These are phyloP conservation scores for Nothopassalora personata DNA, from an alignment of 2,329 filamentous ascomycete species.

Conservation along the genomic window DNA sequence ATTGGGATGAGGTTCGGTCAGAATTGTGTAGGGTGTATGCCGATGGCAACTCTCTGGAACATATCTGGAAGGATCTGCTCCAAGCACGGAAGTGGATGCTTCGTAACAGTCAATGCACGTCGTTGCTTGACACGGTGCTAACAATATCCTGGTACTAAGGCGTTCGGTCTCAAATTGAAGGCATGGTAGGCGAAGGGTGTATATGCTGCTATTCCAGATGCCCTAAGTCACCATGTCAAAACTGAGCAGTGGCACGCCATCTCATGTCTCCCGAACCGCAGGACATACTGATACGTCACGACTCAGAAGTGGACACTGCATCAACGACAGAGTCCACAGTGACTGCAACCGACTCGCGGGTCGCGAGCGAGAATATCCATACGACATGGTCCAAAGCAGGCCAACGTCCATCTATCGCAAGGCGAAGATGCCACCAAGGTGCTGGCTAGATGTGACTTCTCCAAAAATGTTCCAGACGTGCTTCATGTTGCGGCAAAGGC, in stretches of 20 bases:
- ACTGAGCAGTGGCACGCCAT: not conserved
- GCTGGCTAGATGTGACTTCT: not conserved
- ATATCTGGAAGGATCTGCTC: not conserved
- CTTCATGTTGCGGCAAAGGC: not conserved
- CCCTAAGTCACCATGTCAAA: no score
- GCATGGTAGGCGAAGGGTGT: slow-evolving; percentile 1
- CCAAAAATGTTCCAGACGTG: not conserved
- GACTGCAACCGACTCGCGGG: not conserved
- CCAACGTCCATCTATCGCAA: not conserved
- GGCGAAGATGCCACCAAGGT: not conserved
- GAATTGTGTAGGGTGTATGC: slow-evolving; percentile 1
- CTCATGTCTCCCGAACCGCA: not conserved
- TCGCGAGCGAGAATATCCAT: no score
- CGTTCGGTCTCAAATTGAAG: slow-evolving; percentile 1
- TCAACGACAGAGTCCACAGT: not conserved
- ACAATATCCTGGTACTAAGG: not conserved
- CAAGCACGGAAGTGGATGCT: not conserved
- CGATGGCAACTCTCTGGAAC: not conserved
- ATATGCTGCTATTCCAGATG: not conserved
- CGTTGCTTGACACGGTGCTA: not conserved
- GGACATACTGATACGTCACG: not conserved
- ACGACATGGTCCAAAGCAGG: not conserved
- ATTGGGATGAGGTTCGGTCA: not conserved
- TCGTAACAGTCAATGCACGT: not conserved
- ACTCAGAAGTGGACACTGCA: not conserved